Conservation (phyloP, 1,139 yeast genomes). For the Suhomyces choctaworum region DNA sequence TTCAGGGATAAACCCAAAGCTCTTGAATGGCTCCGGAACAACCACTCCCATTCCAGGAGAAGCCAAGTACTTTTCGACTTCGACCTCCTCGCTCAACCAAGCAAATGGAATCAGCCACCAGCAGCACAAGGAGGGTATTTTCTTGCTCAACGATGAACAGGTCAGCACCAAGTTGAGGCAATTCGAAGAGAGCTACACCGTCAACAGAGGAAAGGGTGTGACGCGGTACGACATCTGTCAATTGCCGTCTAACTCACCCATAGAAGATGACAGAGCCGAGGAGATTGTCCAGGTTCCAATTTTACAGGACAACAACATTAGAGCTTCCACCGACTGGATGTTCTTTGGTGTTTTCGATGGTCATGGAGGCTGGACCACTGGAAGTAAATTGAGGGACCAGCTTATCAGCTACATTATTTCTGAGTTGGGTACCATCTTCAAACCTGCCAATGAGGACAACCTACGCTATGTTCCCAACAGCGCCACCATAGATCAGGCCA, state of each 20-base stretch:
- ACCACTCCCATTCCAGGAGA: slow-evolving; percentile 21
- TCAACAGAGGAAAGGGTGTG: slow-evolving; percentile 88
- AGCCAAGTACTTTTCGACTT: slow-evolving; percentile 41
- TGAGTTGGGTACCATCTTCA: slow-evolving; percentile 70
- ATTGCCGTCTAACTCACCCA: slow-evolving; percentile 87
- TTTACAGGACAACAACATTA: slow-evolving; percentile 51
- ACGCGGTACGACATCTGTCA: slow-evolving; percentile 89
- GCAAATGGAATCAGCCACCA: slow-evolving; percentile 43
- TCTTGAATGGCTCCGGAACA: slow-evolving; percentile 12
- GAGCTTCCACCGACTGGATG: slow-evolving; percentile 79
- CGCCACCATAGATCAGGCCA: slow-evolving; percentile 75
- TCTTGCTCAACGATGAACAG: slow-evolving; percentile 66
- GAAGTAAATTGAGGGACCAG: slow-evolving; percentile 77
- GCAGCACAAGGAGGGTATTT: slow-evolving; percentile 46
- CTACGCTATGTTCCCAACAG: slow-evolving; percentile 59
- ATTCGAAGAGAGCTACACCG: slow-evolving; percentile 75
- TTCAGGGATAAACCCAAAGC: slow-evolving; percentile 12
- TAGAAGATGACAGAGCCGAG: slow-evolving; percentile 92
- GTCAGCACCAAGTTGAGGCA: slow-evolving; percentile 70
- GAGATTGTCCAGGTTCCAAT: slow-evolving; percentile 81
- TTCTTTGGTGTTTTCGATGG: slow-evolving; percentile 97
- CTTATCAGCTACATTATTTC: slow-evolving; percentile 74
- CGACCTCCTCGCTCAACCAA: slow-evolving; percentile 45
- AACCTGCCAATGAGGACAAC: slow-evolving; percentile 50
- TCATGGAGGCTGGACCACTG: slow-evolving; percentile 95